phyloP scores from a whole-genome alignment of 2,329 filamentous ascomycete species.

The Blastomyces parvus region DNA sequence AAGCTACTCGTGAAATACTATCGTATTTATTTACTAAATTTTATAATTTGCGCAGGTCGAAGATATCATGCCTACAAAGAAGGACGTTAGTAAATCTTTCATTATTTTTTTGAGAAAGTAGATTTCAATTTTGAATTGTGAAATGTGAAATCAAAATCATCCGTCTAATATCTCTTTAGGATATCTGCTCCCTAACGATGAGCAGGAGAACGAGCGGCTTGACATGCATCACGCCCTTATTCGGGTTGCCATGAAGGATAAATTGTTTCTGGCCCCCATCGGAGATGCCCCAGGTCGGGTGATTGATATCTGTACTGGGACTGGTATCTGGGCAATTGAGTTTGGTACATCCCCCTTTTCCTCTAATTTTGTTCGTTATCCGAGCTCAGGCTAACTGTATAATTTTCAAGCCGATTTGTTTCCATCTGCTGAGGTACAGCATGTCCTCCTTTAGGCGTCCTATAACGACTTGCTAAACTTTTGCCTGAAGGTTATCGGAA shows the following conservation, averaged over 20 bases:
- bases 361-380: neutral
- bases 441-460: neutral
- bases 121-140: neutral
- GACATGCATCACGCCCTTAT: slow-evolving; percentile 18
- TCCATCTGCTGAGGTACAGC: slow-evolving; percentile 18
- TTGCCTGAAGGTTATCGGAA: slow-evolving; percentile 18
- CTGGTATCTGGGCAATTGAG: slow-evolving; percentile 24
- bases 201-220: slow-evolving; percentile 13
- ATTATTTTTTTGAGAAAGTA: neutral
- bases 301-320: slow-evolving; percentile 17
- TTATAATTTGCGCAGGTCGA: neutral
- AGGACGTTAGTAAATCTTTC: slow-evolving; percentile 7
- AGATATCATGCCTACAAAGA: slow-evolving; percentile 10
- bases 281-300: slow-evolving; percentile 10
- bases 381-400: neutral
- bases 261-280: slow-evolving; percentile 16
- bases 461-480: neutral
- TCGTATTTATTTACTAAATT: neutral
- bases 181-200: slow-evolving; percentile 16
- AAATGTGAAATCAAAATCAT: neutral
- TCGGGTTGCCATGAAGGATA: slow-evolving; percentile 10
- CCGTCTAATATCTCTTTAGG: neutral
- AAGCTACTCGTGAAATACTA: neutral
- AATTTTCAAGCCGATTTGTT: slow-evolving; percentile 18
- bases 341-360: slow-evolving; percentile 10